A percentile compares a stretch with the other conserved stretches of the same genome.
These are phyloP conservation scores for Hippophae gyantsensis DNA, from an alignment of 306 rosid species.

Conservation along the genomic window DNA sequence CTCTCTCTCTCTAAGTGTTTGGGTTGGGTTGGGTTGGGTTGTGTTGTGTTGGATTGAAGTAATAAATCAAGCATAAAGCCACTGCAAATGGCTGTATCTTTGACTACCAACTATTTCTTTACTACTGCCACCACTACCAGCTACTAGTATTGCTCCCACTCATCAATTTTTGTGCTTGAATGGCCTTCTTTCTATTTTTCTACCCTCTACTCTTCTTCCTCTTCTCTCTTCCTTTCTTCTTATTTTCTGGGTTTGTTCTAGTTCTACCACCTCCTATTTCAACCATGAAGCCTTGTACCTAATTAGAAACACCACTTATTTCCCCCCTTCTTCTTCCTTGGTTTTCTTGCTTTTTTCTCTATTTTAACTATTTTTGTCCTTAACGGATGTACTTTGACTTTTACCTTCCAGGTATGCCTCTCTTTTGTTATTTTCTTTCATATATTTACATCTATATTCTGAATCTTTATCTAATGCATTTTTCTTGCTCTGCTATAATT, in stretches of 20 bases:
- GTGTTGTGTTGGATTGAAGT: too few relatives aligned
- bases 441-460: neutral
- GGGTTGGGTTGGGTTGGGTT: too few relatives aligned
- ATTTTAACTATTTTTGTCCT: constrained; percentile 18
- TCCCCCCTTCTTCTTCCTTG: neutral
- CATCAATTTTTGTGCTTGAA: neutral
- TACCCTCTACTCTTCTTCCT: neutral
- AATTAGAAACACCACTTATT: neutral
- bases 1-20: too few relatives aligned
- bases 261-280: neutral
- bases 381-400: constrained; percentile 28
- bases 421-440: constrained; percentile 4
- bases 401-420: constrained; percentile 19
- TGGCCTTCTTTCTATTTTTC: neutral
- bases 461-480: neutral
- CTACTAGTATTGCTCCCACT: neutral
- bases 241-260: neutral
- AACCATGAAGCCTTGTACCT: constrained; percentile 6
- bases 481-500: too few relatives aligned
- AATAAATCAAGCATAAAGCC: neutral
- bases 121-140: neutral
- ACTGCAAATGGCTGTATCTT: neutral
- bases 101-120: neutral
- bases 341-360: constrained; percentile 16
- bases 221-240: neutral